phyloP scores from a whole-genome alignment of 768 basidiomycete genomes.

The Podaxis carcinomalis region DNA sequence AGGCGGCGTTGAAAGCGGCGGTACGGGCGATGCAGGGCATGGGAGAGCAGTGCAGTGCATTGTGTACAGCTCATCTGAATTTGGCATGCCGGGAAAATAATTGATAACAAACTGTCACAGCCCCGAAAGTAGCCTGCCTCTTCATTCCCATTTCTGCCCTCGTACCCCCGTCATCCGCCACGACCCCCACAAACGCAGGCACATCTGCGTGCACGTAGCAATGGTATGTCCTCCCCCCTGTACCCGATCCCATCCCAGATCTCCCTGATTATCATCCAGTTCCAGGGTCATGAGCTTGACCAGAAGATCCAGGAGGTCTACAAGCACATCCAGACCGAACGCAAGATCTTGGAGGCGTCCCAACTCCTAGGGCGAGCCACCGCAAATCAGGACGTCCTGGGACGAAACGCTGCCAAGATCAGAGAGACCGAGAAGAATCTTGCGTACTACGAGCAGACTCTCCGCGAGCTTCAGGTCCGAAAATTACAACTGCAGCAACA shows the following conservation, averaged over 20 bases:
- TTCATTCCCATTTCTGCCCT: conserved; percentile 20
- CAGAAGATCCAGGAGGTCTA: conserved; percentile 91
- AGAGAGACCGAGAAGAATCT: conserved; percentile 81
- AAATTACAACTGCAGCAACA: conserved; percentile 47
- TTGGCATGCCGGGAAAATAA: conserved; percentile 13
- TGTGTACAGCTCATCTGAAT: conserved; percentile 1
- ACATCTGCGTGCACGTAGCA: conserved; percentile 17
- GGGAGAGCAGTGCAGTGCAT: not conserved
- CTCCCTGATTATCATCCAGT: conserved; percentile 18
- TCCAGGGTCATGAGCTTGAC: conserved; percentile 67
- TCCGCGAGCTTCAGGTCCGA: conserved; percentile 77
- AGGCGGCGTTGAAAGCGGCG: conserved; percentile 12
- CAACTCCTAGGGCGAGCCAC: conserved; percentile 78
- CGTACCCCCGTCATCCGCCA: conserved; percentile 25
- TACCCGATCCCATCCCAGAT: conserved; percentile 10
- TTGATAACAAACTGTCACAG: conserved; percentile 21
- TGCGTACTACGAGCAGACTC: conserved; percentile 82
- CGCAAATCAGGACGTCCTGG: conserved; percentile 79
- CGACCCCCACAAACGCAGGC: conserved; percentile 15
- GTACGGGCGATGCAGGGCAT: conserved; percentile 14
- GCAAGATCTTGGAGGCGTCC: conserved; percentile 86
- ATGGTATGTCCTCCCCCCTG: conserved; percentile 21
- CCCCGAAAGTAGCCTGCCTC: conserved; percentile 11
- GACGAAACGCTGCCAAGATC: conserved; percentile 80
- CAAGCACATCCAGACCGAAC: conserved; percentile 88